phyloP scores from a whole-genome alignment of 176 grass and related monocot species.

The Carex myosuroides region DNA sequence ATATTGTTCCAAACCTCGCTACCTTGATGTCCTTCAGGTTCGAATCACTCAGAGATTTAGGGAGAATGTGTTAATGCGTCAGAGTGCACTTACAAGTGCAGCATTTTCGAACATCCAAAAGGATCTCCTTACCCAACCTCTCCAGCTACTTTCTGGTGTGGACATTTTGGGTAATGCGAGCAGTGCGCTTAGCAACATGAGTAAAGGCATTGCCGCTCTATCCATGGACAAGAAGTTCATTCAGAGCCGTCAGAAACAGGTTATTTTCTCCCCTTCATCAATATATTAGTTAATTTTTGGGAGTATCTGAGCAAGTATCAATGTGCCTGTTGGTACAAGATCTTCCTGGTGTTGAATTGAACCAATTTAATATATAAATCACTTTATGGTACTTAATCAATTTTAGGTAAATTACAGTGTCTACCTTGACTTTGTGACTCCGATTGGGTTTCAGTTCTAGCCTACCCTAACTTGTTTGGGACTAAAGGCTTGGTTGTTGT shows the following conservation, averaged over 20 bases:
- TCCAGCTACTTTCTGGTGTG: constrained; percentile 95
- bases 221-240: constrained; percentile 99
- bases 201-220: constrained; percentile 93
- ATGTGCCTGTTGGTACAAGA: neutral
- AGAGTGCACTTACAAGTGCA: constrained; percentile 70
- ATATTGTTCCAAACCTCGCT: neutral
- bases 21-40: constrained; percentile 37
- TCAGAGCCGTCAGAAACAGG: constrained; percentile 85
- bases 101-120: constrained; percentile 87
- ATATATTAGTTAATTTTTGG: neutral
- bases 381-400: neutral
- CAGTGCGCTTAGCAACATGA: constrained; percentile 98
- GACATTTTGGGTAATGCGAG: constrained; percentile 99
- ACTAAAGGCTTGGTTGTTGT: too few species aligned
- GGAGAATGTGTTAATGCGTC: constrained; percentile 83
- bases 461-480: too few species aligned
- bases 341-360: neutral
- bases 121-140: constrained; percentile 92
- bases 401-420: neutral
- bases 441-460: too few species aligned
- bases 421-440: too few species aligned
- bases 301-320: neutral
- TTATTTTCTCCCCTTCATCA: neutral
- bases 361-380: neutral
- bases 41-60: constrained; percentile 79